These are phyloP conservation scores for Colletotrichum sp. DNA, from an alignment of 2,329 filamentous ascomycete genomes.

Conservation along the genomic window DNA sequence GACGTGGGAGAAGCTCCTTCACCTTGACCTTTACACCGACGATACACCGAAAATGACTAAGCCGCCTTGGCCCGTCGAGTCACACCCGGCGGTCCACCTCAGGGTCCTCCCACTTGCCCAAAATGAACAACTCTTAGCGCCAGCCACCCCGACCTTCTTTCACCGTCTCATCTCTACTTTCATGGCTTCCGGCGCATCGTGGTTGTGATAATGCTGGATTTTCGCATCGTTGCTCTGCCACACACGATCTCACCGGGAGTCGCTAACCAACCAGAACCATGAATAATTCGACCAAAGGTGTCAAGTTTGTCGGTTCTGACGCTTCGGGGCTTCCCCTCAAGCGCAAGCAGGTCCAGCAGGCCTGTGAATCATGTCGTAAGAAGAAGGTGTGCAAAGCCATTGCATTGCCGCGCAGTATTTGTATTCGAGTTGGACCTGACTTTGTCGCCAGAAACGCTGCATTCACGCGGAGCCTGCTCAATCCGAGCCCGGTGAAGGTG, in stretches of 20 bases:
- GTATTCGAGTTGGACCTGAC: not conserved
- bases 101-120: not conserved
- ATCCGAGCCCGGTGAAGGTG: not conserved
- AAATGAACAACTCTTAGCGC: not conserved
- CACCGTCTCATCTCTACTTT: constrained; percentile 1
- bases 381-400: constrained; percentile 49
- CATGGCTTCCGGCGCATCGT: not conserved
- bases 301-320: constrained; percentile 65
- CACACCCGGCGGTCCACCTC: not conserved
- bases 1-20: not conserved
- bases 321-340: constrained; percentile 60
- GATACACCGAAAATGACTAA: constrained; percentile 18
- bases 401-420: not conserved
- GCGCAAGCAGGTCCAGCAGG: constrained; percentile 64
- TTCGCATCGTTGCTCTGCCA: not conserved
- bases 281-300: constrained; percentile 30
- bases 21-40: not conserved
- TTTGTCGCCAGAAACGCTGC: constrained; percentile 44
- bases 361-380: constrained; percentile 59
- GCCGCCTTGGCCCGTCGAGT: not conserved
- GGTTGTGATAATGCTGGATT: constrained; percentile 9
- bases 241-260: not conserved
- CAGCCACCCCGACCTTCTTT: not conserved
- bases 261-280: not conserved
- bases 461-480: constrained; percentile 41